Evolutionary conservation across 106 monocot genomes (phyloP), one percentile per base, ranked within the genome.

Genomic region (Platanthera zijinensis): DNA sequence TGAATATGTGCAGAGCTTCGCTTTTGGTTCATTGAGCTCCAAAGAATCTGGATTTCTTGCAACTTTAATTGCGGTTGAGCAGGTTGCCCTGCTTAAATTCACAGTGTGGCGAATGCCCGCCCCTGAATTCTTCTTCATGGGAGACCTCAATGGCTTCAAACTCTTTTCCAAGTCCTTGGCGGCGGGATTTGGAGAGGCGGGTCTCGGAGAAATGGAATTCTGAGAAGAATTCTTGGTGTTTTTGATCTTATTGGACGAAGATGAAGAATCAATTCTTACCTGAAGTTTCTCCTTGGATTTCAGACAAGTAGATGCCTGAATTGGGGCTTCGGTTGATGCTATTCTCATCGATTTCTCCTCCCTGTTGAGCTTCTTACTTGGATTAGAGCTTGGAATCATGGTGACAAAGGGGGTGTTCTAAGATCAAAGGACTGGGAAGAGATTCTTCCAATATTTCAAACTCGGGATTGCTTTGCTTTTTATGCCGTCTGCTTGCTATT

Each of bases 1-100:
- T 9, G 72, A 80, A 51, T 86, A 95, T 45, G 85, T 80, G 77
- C 95, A 95, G 47, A 84, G 85, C 75, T 71, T 83, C 28, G 74
- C 9, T 6, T 54, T 74, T 9, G 94, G 13, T 75, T 86, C 85
- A 30, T 51, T 80, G 19, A 82, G 85, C 0, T 87, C 81, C 71
- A 87, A 52, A 74, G 64, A 51, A 32, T 79, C 76, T 1, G 83
- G 79, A 52, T 83, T 85, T 70, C 76, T 90, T 2, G 30, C 25
- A 70, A 75, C n/a, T 83, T 85, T 95, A 32, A 88, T 28, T n/a
- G 87, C 81, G 10, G 91, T 87, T 8, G 90, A 95, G 74, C 94
- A 87, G 12, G 89, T 95, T 10, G 67, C 25, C 67, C 67, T 67
- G 3, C 39, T 67, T 67, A 67, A 30, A 39, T 48, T 71, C 48